Evolutionary conservation across 2,329 filamentous ascomycete genomes (phyloP), one percentile per base, ranked within the genome.

Genomic region (Epicoccum sorghinum): DNA sequence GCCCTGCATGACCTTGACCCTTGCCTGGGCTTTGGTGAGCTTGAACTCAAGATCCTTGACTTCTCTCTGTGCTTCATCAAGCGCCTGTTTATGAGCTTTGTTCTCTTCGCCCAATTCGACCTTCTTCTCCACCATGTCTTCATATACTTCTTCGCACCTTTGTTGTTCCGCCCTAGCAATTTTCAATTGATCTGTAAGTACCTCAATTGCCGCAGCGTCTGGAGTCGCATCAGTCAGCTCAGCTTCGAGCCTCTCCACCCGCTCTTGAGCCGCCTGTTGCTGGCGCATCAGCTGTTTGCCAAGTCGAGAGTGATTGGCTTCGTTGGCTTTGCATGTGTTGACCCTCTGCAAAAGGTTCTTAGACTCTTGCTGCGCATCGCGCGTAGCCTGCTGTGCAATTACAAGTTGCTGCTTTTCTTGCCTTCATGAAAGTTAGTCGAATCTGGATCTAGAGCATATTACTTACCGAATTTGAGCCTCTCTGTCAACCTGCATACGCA

Each of bases 401-500:
- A 80, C 64, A 13, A 85, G 68, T 18, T 76, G 75, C 33, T 78
- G 75, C 51, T 77, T 73, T 60, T 84, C 81, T 41, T 79, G 63
- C 23, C 67, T 71, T 52, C 7, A 33, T 4, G 10, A 22, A 10
- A 14, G 29, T 68, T 23, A 67, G 57, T 25, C 5, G 18, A 5
- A 13, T 14, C 25, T 51, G 66, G n/a, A 10, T 7, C n/a, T 8
- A 18, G 18, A 18, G 18, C 18, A 40, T 36, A 4, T 3, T 30
- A 37, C 36, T 4, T 67, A 83, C 78, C 73, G 78, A 36, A 93
- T 82, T 66, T 91, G 89, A 14, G 83, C 83, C 52, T 85, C 88
- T 24, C 85, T 80, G 68, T 96, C 90, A 0, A 89, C 88, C 67
- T 88, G 89, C 86, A 96, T 96, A n/a, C 92, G 86, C 23, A 89